Base-by-base conservation (phyloP, 208 protist species). In the Trypanosoma cruzi region DNA sequence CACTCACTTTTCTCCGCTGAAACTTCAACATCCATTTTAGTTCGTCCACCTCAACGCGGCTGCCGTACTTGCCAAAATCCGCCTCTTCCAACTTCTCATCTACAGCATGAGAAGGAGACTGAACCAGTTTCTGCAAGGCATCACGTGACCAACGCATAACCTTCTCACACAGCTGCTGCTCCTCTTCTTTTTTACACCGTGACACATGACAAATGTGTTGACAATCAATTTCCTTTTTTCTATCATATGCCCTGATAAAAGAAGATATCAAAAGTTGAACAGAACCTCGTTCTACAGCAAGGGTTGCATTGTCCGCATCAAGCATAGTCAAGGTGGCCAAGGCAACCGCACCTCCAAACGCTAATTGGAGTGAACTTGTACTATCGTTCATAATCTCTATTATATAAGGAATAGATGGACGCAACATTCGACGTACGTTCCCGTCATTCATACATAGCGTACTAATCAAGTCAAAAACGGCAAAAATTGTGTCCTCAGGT, bases 391-490 rank as follows among this genome's bases (percentile, higher is more conserved):
- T 79, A 10, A 71, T 63, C 31, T 64, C 54, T 36, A 93, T 55
- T 24, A 90, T 61, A 67, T 92, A 89, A 20, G 88, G 90, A 62
- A 96, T 92, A 52, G 71, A 78, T 4, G 88, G 88, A 2, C 85
- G 79, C 48, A 93, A 65, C 36, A 68, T 65, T 36, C 59, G 53
- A 29, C 86, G 79, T 40, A 78, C 80, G 22, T 55, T 49, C 13
- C 75, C 82, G 65, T 82, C 81, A 57, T 55, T 78, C 32, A 85
- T 81, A 29, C 81, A 60, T 44, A 96, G 64, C 14, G 90, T 96
- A 65, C 82, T 85, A 34, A 88, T 79, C 6, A 94, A 60, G 58
- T 93, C 90, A 58, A 92, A 90, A 18, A 88, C 64, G 71, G 77
- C 77, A 69, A 83, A 89, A 46, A 96, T 70, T 29, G 81, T 90